phyloP scores from a whole-genome alignment of 306 rosid species.

The Hippophae rhamnoides region DNA sequence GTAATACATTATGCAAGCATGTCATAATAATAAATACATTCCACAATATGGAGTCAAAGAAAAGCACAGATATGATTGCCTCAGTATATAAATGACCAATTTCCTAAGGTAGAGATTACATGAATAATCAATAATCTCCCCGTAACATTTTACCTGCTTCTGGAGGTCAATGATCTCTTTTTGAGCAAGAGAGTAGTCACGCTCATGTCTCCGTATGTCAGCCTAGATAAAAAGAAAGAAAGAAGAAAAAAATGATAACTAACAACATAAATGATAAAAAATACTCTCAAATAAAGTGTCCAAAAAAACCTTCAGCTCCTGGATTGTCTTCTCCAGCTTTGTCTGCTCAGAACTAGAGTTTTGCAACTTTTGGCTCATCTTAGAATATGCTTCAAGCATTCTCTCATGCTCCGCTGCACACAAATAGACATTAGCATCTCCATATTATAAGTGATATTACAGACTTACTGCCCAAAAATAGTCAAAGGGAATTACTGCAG shows the following conservation, averaged over 20 bases:
- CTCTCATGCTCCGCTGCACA: constrained; percentile 82
- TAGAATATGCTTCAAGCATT: constrained; percentile 70
- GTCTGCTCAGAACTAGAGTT: constrained; percentile 48
- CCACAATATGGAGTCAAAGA: too few species aligned
- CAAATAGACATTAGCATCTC: constrained; percentile 12
- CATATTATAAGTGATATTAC: not conserved
- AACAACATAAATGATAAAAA: not conserved
- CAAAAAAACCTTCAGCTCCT: constrained; percentile 57
- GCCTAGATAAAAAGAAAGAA: constrained; percentile 36
- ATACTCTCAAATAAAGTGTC: not conserved
- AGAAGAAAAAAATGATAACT: too few species aligned
- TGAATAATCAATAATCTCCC: too few species aligned
- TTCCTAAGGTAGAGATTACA: too few species aligned
- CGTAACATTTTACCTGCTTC: constrained; percentile 49
- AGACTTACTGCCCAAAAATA: constrained; percentile 12
- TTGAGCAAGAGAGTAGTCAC: constrained; percentile 54
- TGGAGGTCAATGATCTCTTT: constrained; percentile 74
- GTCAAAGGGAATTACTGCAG: not conserved
- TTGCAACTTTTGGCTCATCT: constrained; percentile 69
- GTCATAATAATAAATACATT: not conserved
- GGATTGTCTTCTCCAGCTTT: constrained; percentile 57
- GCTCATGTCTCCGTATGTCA: constrained; percentile 66
- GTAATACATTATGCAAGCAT: not conserved
- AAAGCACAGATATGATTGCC: not conserved
- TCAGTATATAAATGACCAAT: not conserved